Evolutionary conservation across 345 rosid genomes (phyloP).

Genomic region (Sapria himalayana): DNA sequence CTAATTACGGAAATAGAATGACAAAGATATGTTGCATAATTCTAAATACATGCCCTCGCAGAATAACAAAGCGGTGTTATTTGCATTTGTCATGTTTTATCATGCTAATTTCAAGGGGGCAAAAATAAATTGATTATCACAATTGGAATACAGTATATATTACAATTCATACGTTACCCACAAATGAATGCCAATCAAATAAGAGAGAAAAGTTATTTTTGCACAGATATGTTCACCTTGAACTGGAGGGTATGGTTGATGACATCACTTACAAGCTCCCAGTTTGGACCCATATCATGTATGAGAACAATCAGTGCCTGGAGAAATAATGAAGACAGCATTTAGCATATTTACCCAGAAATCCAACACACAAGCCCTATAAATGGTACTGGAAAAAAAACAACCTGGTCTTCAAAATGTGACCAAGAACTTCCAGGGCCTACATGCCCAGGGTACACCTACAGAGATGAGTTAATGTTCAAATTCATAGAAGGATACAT

Average conservation of each 20-base stretch:
- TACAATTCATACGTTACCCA: background rate
- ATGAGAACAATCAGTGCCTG: constrained; percentile 98
- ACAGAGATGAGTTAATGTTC: constrained; percentile 14
- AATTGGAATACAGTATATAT: background rate
- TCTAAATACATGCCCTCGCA: too few relatives aligned
- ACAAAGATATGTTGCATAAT: constrained; percentile 4
- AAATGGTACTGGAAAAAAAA: constrained; percentile 4
- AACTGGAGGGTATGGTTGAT: constrained; percentile 75
- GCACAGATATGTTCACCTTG: constrained; percentile 30
- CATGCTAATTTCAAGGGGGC: too few relatives aligned
- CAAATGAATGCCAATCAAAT: constrained; percentile 3
- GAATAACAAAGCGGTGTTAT: too few relatives aligned
- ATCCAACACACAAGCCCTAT: constrained; percentile 9
- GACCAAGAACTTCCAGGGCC: constrained; percentile 90
- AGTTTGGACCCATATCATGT: constrained; percentile 98
- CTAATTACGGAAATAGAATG: too few relatives aligned
- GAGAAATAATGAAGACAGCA: constrained; percentile 7
- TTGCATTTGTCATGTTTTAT: too few relatives aligned
- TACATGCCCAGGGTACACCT: constrained; percentile 56
- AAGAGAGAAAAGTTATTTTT: constrained; percentile 2
- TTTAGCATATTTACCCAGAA: constrained; percentile 10
- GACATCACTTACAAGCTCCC: constrained; percentile 99
- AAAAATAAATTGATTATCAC: background rate
- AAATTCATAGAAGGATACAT: constrained; percentile 8
- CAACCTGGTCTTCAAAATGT: constrained; percentile 93